phyloP scores from a whole-genome alignment of 148 eudicot species.

The Arctostaphylos glauca region DNA sequence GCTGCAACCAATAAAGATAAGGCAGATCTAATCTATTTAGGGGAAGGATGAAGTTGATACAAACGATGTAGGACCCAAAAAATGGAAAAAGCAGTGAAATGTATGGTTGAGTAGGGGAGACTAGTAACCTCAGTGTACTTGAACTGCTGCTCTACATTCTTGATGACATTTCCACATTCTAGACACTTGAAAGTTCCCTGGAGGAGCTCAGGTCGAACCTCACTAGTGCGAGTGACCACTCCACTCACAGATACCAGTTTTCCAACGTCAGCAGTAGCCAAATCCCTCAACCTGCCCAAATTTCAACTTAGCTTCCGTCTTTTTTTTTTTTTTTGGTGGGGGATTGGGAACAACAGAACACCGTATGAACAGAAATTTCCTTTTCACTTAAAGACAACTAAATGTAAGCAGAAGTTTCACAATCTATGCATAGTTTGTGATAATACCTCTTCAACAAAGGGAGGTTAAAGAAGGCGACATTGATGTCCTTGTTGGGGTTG shows the following conservation, averaged over 20 bases:
- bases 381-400: background rate
- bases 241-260: conserved; percentile 84
- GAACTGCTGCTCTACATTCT: conserved; percentile 91
- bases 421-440: background rate
- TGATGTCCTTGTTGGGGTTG: conserved; percentile 77
- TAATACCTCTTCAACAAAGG: conserved; percentile 78
- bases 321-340: background rate
- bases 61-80: background rate
- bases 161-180: conserved; percentile 71
- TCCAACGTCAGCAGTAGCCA: conserved; percentile 77
- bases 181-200: conserved; percentile 91
- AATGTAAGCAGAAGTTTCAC: background rate
- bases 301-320: background rate
- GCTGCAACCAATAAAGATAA: conserved; percentile 43
- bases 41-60: background rate
- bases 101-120: background rate
- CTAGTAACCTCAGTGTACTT: conserved; percentile 86
- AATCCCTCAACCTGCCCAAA: conserved; percentile 67
- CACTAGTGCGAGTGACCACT: conserved; percentile 95
- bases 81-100: background rate
- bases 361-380: background rate
- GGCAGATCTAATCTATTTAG: no score
- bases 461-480: conserved; percentile 79
- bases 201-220: conserved; percentile 95
- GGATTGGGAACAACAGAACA: background rate